Percentiles rank a stretch among this genome's conserved stretches.
These are phyloP conservation scores for Schizosaccharomyces japonicus DNA, from an alignment of 805 yeast genomes.

Conservation along the genomic window DNA sequence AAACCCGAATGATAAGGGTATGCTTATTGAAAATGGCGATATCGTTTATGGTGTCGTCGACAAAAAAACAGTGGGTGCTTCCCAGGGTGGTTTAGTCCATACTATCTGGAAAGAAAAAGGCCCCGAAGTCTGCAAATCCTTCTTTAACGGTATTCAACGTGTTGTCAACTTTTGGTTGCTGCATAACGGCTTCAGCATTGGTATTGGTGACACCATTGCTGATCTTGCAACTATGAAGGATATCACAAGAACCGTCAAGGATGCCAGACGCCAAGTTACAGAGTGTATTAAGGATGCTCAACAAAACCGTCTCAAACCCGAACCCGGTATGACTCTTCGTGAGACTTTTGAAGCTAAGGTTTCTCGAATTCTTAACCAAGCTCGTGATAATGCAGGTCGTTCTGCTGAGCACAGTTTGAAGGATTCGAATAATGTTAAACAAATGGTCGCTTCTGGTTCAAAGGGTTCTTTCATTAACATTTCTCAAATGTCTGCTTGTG, in stretches of 20 bases:
- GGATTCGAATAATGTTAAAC: slow-evolving; percentile 86
- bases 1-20: slow-evolving; percentile 83
- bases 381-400: slow-evolving; percentile 97
- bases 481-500: slow-evolving; percentile 99
- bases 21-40: slow-evolving; percentile 87
- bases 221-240: slow-evolving; percentile 88
- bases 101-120: slow-evolving; percentile 97
- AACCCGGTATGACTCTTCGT: slow-evolving; percentile 98
- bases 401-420: slow-evolving; percentile 91
- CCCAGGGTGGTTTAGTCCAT: slow-evolving; percentile 93
- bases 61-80: slow-evolving; percentile 93
- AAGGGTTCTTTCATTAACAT: slow-evolving; percentile 97
- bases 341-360: slow-evolving; percentile 96
- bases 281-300: slow-evolving; percentile 85
- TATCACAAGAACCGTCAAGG: slow-evolving; percentile 77
- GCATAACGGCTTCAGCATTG: slow-evolving; percentile 93
- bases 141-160: slow-evolving; percentile 81
- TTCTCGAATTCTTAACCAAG: slow-evolving; percentile 81
- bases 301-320: slow-evolving; percentile 65
- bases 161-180: slow-evolving; percentile 90
- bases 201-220: slow-evolving; percentile 98
- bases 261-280: slow-evolving; percentile 84
- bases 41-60: slow-evolving; percentile 94
- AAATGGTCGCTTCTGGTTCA: slow-evolving; percentile 97
- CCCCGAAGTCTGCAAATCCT: slow-evolving; percentile 62